phyloP scores from a whole-genome alignment of 768 basidiomycete species.

The Suillus lakei region DNA sequence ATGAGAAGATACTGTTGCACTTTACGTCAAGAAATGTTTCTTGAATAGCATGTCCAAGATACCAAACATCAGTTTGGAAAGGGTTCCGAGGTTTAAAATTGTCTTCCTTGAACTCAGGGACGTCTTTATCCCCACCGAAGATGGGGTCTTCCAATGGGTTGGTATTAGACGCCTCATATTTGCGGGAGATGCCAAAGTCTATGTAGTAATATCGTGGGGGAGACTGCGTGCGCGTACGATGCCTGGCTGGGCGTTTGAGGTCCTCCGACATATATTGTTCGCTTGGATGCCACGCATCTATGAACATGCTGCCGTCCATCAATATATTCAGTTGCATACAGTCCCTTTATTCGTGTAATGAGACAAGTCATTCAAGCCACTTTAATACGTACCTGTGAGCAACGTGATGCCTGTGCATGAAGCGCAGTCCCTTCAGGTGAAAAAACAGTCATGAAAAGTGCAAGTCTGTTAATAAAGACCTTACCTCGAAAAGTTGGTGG shows the following conservation, averaged over 20 bases:
- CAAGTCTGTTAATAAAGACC: neutral
- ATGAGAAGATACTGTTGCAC: neutral
- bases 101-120: slow-evolving; percentile 42
- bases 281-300: slow-evolving; percentile 30
- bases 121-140: slow-evolving; percentile 46
- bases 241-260: slow-evolving; percentile 26
- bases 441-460: neutral
- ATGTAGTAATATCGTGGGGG: slow-evolving; percentile 40
- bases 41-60: slow-evolving; percentile 44
- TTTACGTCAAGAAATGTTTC: slow-evolving; percentile 37
- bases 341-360: slow-evolving; percentile 32
- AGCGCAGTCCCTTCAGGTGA: slow-evolving; percentile 35
- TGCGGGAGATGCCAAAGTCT: slow-evolving; percentile 42
- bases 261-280: neutral
- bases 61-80: slow-evolving; percentile 50
- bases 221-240: slow-evolving; percentile 31
- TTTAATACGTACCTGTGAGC: slow-evolving; percentile 40
- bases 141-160: slow-evolving; percentile 33
- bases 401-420: slow-evolving; percentile 41
- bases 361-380: neutral
- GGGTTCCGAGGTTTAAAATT: slow-evolving; percentile 35
- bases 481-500: slow-evolving; percentile 29
- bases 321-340: slow-evolving; percentile 38
- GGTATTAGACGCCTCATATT: slow-evolving; percentile 30
- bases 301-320: slow-evolving; percentile 34